Conservation (phyloP, 2,329 filamentous ascomycete species). For the Cryphonectria radicalis region DNA sequence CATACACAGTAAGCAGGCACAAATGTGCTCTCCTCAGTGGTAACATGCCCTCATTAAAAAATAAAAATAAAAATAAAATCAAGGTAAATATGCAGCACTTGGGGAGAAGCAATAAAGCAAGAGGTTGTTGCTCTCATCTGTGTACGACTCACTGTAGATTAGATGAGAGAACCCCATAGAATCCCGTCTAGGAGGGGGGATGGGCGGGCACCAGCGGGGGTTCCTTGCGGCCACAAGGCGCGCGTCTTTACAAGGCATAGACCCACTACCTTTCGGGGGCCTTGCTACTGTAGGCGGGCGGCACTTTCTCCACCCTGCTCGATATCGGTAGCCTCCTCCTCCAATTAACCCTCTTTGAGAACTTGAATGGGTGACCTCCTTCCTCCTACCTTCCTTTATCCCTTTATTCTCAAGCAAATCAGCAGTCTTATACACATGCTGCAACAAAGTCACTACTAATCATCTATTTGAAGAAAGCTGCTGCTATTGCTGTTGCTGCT, state of each 20-base stretch:
- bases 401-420: background rate
- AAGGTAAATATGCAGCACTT: no score
- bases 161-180: background rate
- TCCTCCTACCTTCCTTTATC: background rate
- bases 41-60: no score
- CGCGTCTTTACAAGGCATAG: background rate
- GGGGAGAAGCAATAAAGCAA: no score
- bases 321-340: background rate
- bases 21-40: no score
- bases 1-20: no score
- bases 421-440: background rate
- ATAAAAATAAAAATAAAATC: no score
- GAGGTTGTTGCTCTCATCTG: background rate
- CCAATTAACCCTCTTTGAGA: background rate
- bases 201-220: no score
- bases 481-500: background rate
- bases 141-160: background rate
- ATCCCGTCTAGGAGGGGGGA: background rate
- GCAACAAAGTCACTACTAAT: background rate
- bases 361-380: background rate
- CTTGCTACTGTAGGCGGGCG: no score
- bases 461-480: background rate
- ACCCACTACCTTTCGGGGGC: background rate
- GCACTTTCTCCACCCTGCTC: background rate
- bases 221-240: background rate